Evolutionary conservation across 805 yeast genomes (phyloP).

Genomic region (Yarrowia sp.): DNA sequence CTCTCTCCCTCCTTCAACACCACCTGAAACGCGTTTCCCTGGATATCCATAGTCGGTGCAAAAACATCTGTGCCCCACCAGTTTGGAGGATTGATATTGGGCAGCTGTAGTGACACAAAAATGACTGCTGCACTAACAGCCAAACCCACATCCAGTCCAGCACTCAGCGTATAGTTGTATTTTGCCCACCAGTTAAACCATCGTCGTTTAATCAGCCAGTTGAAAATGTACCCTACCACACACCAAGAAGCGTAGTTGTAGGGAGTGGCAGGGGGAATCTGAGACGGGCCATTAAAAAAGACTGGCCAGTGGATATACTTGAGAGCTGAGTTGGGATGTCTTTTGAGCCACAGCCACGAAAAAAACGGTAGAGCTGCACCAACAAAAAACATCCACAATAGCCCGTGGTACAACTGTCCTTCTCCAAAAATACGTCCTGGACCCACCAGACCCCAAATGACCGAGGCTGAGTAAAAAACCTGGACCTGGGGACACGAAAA

Average conservation of each 20-base stretch:
- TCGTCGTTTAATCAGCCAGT: constrained; percentile 52
- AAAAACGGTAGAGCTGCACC: constrained; percentile 51
- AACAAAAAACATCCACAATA: constrained; percentile 57
- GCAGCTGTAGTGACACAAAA: constrained; percentile 49
- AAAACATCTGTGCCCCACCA: constrained; percentile 66
- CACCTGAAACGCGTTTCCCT: background rate
- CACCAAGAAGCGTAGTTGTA: constrained; percentile 61
- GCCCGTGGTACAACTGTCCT: constrained; percentile 50
- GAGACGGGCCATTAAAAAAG: constrained; percentile 57
- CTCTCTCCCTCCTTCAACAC: constrained; percentile 8
- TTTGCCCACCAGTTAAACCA: constrained; percentile 73
- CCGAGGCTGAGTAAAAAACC: constrained; percentile 53
- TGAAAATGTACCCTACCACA: constrained; percentile 53
- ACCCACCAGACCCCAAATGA: constrained; percentile 65
- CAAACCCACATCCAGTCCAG: constrained; percentile 64
- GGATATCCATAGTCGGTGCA: background rate
- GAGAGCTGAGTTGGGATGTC: constrained; percentile 43
- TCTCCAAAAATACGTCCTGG: constrained; percentile 54
- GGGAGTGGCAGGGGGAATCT: constrained; percentile 72
- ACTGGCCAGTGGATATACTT: constrained; percentile 62
- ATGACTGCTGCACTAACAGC: constrained; percentile 60
- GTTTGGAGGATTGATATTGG: constrained; percentile 40
- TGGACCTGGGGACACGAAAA: constrained; percentile 49
- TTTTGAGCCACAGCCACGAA: constrained; percentile 41
- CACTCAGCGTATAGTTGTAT: constrained; percentile 63